Conservation (phyloP, 2,329 filamentous ascomycete genomes). For the Alternaria hordeiaustralica region DNA sequence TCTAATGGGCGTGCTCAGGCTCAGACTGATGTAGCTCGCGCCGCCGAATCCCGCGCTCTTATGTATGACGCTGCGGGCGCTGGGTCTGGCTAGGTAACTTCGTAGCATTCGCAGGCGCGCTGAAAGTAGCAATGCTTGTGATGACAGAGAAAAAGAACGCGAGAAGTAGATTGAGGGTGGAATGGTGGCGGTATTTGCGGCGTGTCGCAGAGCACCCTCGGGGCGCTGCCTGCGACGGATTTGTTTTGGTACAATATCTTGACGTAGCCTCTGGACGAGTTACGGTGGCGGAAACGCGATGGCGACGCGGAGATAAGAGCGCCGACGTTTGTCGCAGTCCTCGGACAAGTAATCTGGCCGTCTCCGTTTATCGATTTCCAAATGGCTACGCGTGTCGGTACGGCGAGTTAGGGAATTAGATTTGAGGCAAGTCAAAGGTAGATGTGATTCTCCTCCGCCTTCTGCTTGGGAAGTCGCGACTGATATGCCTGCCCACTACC, state of each 20-base stretch:
- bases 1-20: conserved; percentile 36
- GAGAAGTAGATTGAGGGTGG: neutral
- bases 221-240: conserved; percentile 26
- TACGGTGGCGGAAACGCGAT: conserved; percentile 14
- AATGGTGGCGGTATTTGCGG: conserved; percentile 26
- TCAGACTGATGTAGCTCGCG: conserved; percentile 40
- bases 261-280: conserved; percentile 30
- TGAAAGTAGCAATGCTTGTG: neutral
- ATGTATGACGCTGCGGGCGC: conserved; percentile 27
- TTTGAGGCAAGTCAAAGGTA: neutral
- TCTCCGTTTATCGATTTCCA: neutral
- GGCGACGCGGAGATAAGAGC: conserved; percentile 17
- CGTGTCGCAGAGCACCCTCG: conserved; percentile 17
- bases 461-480: neutral
- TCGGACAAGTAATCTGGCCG: conserved; percentile 19
- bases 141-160: neutral
- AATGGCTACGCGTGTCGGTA: neutral
- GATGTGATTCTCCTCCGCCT: neutral
- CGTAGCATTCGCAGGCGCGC: conserved; percentile 46
- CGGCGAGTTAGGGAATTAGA: neutral
- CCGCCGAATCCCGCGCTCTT: conserved; percentile 41
- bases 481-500: neutral
- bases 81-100: conserved; percentile 31
- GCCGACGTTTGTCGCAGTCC: neutral
- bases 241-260: conserved; percentile 20